Evolutionary conservation across 345 rosid species (phyloP).

Genomic region (Acer negundo): DNA sequence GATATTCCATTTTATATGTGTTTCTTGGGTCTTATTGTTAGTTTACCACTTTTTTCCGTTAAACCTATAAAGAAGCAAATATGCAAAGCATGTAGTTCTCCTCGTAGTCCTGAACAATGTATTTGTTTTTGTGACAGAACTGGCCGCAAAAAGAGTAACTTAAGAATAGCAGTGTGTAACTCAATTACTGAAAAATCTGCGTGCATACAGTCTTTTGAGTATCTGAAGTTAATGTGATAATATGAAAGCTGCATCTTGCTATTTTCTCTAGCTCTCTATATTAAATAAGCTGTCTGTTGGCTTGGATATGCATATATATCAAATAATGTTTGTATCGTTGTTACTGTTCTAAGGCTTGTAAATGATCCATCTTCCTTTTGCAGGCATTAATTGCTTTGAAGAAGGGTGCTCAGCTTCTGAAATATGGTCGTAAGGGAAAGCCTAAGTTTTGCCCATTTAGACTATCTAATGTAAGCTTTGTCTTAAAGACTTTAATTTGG

Average conservation of each 20-base stretch:
- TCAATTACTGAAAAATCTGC: not conserved
- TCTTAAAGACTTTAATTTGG: slow-evolving; percentile 9
- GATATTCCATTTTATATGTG: not conserved
- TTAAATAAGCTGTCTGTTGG: not conserved
- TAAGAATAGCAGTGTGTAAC: not conserved
- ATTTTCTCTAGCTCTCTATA: not conserved
- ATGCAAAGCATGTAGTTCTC: not conserved
- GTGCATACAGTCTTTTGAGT: not conserved
- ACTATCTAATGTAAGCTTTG: slow-evolving; percentile 77
- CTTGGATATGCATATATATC: not conserved
- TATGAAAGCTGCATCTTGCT: not conserved
- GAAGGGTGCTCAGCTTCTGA: slow-evolving; percentile 89
- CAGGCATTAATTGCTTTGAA: slow-evolving; percentile 88
- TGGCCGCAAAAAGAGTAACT: not conserved
- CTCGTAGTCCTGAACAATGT: not conserved
- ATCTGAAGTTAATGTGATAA: not conserved
- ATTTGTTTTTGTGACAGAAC: not conserved
- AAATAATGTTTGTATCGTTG: not conserved
- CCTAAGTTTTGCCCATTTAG: slow-evolving; percentile 91
- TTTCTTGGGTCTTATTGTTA: not conserved
- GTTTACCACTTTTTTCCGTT: no score
- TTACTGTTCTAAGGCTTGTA: not conserved
- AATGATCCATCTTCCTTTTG: slow-evolving; percentile 24
- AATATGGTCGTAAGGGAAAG: slow-evolving; percentile 96
- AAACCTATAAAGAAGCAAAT: not conserved